phyloP scores from a whole-genome alignment of 2,329 filamentous ascomycete species.

The Rutstroemia sp. region DNA sequence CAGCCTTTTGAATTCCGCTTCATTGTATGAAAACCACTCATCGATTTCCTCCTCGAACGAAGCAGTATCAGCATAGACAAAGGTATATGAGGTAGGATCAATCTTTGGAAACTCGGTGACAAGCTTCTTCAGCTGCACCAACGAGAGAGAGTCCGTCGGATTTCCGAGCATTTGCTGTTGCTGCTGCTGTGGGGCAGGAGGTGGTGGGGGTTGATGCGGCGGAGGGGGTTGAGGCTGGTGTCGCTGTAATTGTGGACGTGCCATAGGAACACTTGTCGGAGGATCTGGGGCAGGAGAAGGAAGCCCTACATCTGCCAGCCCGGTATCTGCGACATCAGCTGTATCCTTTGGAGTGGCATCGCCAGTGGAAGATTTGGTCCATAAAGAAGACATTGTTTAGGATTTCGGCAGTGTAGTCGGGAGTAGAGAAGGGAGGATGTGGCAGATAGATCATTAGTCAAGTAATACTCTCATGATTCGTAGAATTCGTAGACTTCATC shows the following conservation, averaged over 20 bases:
- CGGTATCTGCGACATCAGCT: conserved; percentile 37
- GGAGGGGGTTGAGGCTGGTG: conserved; percentile 33
- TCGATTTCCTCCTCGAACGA: conserved; percentile 82
- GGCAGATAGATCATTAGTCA: neutral
- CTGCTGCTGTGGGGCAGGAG: conserved; percentile 20
- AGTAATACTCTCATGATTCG: neutral
- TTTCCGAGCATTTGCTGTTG: conserved; percentile 21
- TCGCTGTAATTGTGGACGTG: conserved; percentile 29
- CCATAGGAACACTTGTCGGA: conserved; percentile 18
- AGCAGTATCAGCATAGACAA: conserved; percentile 67
- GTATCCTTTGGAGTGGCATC: conserved; percentile 17
- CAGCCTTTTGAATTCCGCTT: conserved; percentile 76
- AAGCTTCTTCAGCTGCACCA: conserved; percentile 65
- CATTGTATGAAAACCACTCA: conserved; percentile 94
- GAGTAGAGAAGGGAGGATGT: neutral
- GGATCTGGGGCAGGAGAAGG: conserved; percentile 21
- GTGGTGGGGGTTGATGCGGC: conserved; percentile 28
- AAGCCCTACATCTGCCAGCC: conserved; percentile 31
- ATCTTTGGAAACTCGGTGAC: conserved; percentile 65
- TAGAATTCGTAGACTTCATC: no score
- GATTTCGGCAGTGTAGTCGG: neutral
- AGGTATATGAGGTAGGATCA: conserved; percentile 75
- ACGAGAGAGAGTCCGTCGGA: conserved; percentile 63
- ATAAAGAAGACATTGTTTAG: conserved; percentile 25
- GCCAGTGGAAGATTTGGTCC: conserved; percentile 17